These are phyloP conservation scores for Colletotrichum melonis DNA, from an alignment of 2,329 filamentous ascomycete species.

Conservation along the genomic window DNA sequence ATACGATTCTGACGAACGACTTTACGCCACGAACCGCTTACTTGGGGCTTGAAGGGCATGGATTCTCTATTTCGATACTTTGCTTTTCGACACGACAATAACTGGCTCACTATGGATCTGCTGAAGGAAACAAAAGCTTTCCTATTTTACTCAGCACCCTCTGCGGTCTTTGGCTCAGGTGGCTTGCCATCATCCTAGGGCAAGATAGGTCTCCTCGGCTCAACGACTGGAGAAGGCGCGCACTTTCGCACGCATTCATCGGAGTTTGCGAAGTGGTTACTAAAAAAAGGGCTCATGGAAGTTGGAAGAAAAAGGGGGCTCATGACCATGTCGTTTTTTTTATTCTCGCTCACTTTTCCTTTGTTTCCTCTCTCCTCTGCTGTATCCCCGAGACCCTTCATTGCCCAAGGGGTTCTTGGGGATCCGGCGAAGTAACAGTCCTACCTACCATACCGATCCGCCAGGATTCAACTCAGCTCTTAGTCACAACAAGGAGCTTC, in stretches of 20 bases:
- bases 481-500: slow-evolving; percentile 27
- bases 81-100: slow-evolving; percentile 19
- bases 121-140: slow-evolving; percentile 29
- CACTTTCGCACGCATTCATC: slow-evolving; percentile 36
- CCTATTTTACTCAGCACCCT: slow-evolving; percentile 25
- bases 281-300: slow-evolving; percentile 35
- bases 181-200: background rate
- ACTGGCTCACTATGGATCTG: slow-evolving; percentile 20
- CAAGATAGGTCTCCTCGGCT: slow-evolving; percentile 29
- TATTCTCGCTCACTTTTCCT: slow-evolving; percentile 19
- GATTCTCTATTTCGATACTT: slow-evolving; percentile 26
- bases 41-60: slow-evolving; percentile 31
- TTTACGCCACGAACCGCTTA: slow-evolving; percentile 35
- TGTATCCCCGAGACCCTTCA: slow-evolving; percentile 25
- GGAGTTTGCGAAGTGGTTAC: slow-evolving; percentile 36
- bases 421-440: slow-evolving; percentile 10
- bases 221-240: slow-evolving; percentile 36
- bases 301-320: slow-evolving; percentile 35
- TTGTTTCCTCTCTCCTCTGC: slow-evolving; percentile 26
- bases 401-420: slow-evolving; percentile 4
- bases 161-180: slow-evolving; percentile 25
- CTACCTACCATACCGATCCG: slow-evolving; percentile 2
- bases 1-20: slow-evolving; percentile 36
- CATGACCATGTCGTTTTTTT: slow-evolving; percentile 27
- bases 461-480: slow-evolving; percentile 23